Base-by-base conservation (phyloP, 176 grass and related monocot genomes). In the Themeda triandra region DNA sequence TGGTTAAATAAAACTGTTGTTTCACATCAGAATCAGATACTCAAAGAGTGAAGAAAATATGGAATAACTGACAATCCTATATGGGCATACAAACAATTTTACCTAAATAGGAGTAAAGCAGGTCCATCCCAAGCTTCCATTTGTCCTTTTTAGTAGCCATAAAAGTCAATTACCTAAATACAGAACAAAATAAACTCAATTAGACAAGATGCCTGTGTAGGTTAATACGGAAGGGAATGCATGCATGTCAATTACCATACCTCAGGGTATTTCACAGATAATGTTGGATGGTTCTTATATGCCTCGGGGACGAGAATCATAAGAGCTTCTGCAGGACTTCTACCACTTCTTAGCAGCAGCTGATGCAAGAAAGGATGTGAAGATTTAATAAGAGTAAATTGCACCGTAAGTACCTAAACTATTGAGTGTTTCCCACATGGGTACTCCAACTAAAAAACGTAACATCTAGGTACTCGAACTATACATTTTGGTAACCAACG, bases 101-200 rank as follows among this genome's bases (percentile, higher is more conserved):
- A 99, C 97, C 97, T 99, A 84, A 96, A 99, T 79, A 99, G 85
- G 84, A 99, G 97, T 83, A 99, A 89, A 75, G 97, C 97, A 31
- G 97, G 97, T 84, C 97, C 97, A 86, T 99, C 97, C 97, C 97
- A 99, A 77, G 97, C 88, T 80, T 99, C 97, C 97, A 99, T 99
- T 91, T 99, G 97, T 78, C 97, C 97, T 86, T 99, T 99, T 82
- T 99, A 96, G 83, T 96, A 99, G 46, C 96, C 93, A 85, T 99
- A 99, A 76, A 99, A 99, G 86, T 96, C 92, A 91, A 92, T 82
- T 69, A 92, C 93, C 97, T 99, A 88, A 71, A 85, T 25, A 90
- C 36, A 88, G 80, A 88, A 78, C 29, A 83, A 84, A 64, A 76
- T n/a, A 83, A 87, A 40, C 76, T 83, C 84, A 79, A 24, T 79